phyloP scores from a whole-genome alignment of 1,284 basidiomycete species.

The Cutaneotrichosporon sp. region DNA sequence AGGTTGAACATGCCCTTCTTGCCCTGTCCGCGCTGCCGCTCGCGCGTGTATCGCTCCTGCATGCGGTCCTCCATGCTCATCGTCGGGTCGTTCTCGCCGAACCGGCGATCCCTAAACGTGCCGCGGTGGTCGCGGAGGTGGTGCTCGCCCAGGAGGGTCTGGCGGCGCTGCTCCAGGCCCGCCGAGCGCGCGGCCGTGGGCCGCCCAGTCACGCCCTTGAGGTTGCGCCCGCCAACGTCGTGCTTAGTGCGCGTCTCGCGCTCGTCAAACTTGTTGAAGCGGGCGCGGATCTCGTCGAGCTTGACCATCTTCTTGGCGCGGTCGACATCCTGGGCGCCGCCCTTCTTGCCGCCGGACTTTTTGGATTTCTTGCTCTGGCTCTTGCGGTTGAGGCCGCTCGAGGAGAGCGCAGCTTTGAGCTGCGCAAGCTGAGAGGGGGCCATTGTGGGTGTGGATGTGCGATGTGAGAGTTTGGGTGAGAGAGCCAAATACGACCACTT shows the following conservation, averaged over 20 bases:
- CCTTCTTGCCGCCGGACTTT: constrained; percentile 61
- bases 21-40: constrained; percentile 65
- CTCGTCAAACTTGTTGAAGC: constrained; percentile 90
- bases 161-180: constrained; percentile 87
- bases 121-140: constrained; percentile 74
- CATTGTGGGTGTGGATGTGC: constrained; percentile 30
- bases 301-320: constrained; percentile 75
- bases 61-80: constrained; percentile 95
- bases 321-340: constrained; percentile 66
- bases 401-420: constrained; percentile 77
- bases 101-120: constrained; percentile 88
- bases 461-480: not conserved
- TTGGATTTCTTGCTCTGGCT: constrained; percentile 48
- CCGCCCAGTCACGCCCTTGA: constrained; percentile 78
- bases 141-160: constrained; percentile 81
- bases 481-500: constrained; percentile 1
- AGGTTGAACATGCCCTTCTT: constrained; percentile 86
- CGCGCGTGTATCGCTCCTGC: constrained; percentile 92
- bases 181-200: constrained; percentile 86
- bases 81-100: constrained; percentile 90
- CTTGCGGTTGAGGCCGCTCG: constrained; percentile 70
- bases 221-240: constrained; percentile 81
- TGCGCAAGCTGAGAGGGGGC: constrained; percentile 73
- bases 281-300: constrained; percentile 78
- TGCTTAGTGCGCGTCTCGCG: constrained; percentile 84